These are phyloP conservation scores for Arachis monticola DNA, from an alignment of 331 rosid species.

Conservation along the genomic window DNA sequence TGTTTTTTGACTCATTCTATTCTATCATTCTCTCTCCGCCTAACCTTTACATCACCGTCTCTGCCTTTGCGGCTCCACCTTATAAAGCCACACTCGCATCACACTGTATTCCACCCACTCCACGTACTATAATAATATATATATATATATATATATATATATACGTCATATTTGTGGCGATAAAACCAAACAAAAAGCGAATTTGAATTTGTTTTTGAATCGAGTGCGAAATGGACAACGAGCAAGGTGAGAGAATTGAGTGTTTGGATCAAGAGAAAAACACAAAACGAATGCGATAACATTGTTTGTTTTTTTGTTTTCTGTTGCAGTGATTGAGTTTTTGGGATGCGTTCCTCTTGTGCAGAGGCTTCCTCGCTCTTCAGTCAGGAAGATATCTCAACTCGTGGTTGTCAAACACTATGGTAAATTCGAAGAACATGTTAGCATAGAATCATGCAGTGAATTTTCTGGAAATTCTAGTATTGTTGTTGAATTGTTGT, in stretches of 20 bases:
- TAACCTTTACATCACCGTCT: background rate
- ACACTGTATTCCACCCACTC: conserved; percentile 19
- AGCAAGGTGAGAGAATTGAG: conserved; percentile 38
- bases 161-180: background rate
- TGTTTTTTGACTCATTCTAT: too few species aligned
- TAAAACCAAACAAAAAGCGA: background rate
- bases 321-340: conserved; percentile 73
- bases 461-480: conserved; percentile 24
- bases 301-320: background rate
- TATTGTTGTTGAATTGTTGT: conserved; percentile 14
- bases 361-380: conserved; percentile 86
- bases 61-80: conserved; percentile 5
- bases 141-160: background rate
- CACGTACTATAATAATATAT: background rate
- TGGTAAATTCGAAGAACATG: conserved; percentile 43
- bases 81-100: background rate
- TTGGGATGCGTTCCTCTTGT: conserved; percentile 83
- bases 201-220: too few species aligned
- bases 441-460: background rate
- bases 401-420: conserved; percentile 56
- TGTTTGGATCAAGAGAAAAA: conserved; percentile 35
- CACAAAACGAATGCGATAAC: background rate
- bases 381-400: conserved; percentile 69
- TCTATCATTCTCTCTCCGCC: background rate
- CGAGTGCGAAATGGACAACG: conserved; percentile 31